A percentile compares a stretch with the other conserved stretches of the same genome.
Evolutionary conservation across 2,329 filamentous ascomycete species (phyloP).

Genomic region (Colletotrichum caudatum): DNA sequence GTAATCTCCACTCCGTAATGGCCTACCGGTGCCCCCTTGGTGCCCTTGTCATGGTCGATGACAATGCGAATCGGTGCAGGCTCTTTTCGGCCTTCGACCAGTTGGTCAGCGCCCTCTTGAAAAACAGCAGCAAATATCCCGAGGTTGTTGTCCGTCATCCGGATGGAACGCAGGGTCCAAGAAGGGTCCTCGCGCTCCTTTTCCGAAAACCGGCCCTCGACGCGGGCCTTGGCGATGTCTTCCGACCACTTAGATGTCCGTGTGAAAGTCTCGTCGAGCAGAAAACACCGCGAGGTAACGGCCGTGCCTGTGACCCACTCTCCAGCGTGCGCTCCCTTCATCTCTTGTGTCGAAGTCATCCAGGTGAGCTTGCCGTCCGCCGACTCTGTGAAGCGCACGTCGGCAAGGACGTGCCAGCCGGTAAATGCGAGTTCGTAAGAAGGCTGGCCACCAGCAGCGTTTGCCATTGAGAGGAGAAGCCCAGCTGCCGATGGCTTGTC

Average conservation of each 20-base stretch:
- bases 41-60: constrained; percentile 76
- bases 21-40: constrained; percentile 73
- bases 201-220: constrained; percentile 88
- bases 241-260: constrained; percentile 83
- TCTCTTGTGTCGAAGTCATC: constrained; percentile 73
- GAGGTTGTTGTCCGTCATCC: constrained; percentile 70
- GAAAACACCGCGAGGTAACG: constrained; percentile 74
- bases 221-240: constrained; percentile 85
- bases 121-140: constrained; percentile 76
- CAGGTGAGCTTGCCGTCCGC: constrained; percentile 73
- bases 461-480: constrained; percentile 73
- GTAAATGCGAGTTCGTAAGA: constrained; percentile 80
- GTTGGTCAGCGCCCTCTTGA: constrained; percentile 73
- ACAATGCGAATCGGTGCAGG: constrained; percentile 78
- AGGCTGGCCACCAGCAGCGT: constrained; percentile 70
- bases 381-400: constrained; percentile 80
- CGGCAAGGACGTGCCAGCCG: constrained; percentile 76
- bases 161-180: constrained; percentile 82
- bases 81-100: constrained; percentile 73
- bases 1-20: constrained; percentile 79
- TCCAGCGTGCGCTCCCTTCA: constrained; percentile 66
- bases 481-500: constrained; percentile 80
- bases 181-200: constrained; percentile 82
- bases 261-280: constrained; percentile 79
- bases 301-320: constrained; percentile 62